Conservation (phyloP, 805 yeast genomes). For the Yueomyces sp. region DNA sequence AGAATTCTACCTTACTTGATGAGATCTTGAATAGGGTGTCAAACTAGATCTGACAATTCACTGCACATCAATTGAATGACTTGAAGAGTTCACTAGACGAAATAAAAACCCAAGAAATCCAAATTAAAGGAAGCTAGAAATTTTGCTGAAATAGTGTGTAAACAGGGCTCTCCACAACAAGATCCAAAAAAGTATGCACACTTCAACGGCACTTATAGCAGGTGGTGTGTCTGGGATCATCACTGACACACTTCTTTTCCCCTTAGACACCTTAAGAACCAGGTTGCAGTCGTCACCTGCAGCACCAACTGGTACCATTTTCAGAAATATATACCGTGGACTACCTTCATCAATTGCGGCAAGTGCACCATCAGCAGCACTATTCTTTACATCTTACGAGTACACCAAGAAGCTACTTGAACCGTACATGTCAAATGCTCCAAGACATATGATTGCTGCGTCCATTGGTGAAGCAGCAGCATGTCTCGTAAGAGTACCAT, state of each 20-base stretch:
- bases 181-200: background rate
- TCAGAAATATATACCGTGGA: conserved; percentile 80
- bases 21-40: too few species aligned
- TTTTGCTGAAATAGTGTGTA: too few species aligned
- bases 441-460: conserved; percentile 77
- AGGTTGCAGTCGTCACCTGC: conserved; percentile 59
- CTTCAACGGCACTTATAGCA: conserved; percentile 27
- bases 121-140: too few species aligned
- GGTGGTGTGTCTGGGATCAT: conserved; percentile 97
- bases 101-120: too few species aligned
- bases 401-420: conserved; percentile 39
- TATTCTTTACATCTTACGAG: conserved; percentile 79
- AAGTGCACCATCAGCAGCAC: conserved; percentile 78
- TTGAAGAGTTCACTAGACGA: too few species aligned
- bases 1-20: too few species aligned
- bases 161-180: too few species aligned
- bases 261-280: conserved; percentile 91
- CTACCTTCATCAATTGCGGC: conserved; percentile 89
- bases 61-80: too few species aligned
- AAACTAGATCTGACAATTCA: too few species aligned
- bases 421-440: conserved; percentile 24
- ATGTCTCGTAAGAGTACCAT: conserved; percentile 89
- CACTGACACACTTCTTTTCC: conserved; percentile 88
- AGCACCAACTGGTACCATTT: conserved; percentile 33
- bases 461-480: conserved; percentile 88